These are phyloP conservation scores for Aureobasidium sp. DNA, from an alignment of 2,329 filamentous ascomycete genomes.

Conservation along the genomic window DNA sequence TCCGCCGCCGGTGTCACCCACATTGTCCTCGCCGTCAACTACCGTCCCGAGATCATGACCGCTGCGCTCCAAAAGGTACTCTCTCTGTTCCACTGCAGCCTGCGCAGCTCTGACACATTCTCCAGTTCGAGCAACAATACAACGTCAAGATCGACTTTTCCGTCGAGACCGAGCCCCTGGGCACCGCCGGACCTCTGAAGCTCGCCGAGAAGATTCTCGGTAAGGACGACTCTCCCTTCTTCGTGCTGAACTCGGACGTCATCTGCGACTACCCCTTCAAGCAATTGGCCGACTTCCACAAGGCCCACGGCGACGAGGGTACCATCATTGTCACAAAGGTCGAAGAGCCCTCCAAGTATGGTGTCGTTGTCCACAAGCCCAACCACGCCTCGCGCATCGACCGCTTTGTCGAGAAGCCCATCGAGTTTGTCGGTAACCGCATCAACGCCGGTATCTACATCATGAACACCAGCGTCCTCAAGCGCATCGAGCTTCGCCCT, in stretches of 20 bases:
- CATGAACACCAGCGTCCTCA: conserved; percentile 82
- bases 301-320: conserved; percentile 84
- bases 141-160: conserved; percentile 96
- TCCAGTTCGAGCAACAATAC: conserved; percentile 77
- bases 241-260: conserved; percentile 96
- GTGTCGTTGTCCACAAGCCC: conserved; percentile 95
- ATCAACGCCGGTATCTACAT: conserved; percentile 99
- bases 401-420: conserved; percentile 98
- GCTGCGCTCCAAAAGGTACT: conserved; percentile 77
- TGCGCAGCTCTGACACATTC: conserved; percentile 28
- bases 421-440: conserved; percentile 96
- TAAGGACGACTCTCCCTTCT: conserved; percentile 93
- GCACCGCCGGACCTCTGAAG: conserved; percentile 91
- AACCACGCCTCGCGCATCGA: conserved; percentile 87
- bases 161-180: conserved; percentile 89
- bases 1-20: conserved; percentile 91
- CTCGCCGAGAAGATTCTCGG: conserved; percentile 84
- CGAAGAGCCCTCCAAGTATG: conserved; percentile 97
- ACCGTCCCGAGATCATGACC: conserved; percentile 97
- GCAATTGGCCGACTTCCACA: conserved; percentile 86
- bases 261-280: conserved; percentile 97
- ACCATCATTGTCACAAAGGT: conserved; percentile 99
- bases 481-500: conserved; percentile 89
- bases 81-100: neutral
- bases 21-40: conserved; percentile 97